These are phyloP conservation scores for Trichophyton benhamiae DNA, from an alignment of 2,329 filamentous ascomycete genomes.

Conservation along the genomic window DNA sequence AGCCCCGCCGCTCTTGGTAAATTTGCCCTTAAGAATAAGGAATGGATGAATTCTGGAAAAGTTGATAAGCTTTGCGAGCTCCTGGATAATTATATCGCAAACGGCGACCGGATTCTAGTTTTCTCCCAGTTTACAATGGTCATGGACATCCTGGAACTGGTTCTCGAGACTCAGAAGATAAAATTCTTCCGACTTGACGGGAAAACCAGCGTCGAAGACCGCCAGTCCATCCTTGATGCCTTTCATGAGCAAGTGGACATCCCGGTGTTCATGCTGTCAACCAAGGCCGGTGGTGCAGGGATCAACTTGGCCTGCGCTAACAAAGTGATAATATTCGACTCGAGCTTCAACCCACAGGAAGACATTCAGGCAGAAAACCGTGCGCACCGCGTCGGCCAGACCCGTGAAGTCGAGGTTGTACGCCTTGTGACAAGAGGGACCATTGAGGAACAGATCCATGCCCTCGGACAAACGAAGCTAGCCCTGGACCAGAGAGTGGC, in stretches of 20 bases:
- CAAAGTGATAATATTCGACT: conserved; percentile 95
- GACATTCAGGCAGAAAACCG: conserved; percentile 98
- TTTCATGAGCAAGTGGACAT: conserved; percentile 68
- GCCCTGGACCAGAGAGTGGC: conserved; percentile 68
- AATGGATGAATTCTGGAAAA: conserved; percentile 70
- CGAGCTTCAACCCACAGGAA: conserved; percentile 94
- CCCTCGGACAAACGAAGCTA: conserved; percentile 83
- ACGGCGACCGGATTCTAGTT: conserved; percentile 75
- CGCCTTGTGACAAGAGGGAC: conserved; percentile 68
- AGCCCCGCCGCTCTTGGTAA: conserved; percentile 42
- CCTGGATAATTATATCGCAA: conserved; percentile 57
- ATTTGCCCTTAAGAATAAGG: conserved; percentile 46
- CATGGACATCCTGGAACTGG: conserved; percentile 77
- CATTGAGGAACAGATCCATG: conserved; percentile 87
- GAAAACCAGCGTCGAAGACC: conserved; percentile 64
- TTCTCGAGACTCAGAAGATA: conserved; percentile 60
- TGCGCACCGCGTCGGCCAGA: conserved; percentile 88
- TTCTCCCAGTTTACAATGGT: conserved; percentile 91
- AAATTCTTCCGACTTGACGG: conserved; percentile 80
- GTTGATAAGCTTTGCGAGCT: conserved; percentile 68
- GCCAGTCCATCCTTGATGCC: conserved; percentile 76
- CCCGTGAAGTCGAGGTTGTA: conserved; percentile 77
- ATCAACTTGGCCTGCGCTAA: conserved; percentile 94
- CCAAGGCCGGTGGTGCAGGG: conserved; percentile 87
- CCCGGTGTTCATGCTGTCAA: conserved; percentile 83